Evolutionary conservation across 345 rosid genomes (phyloP), one percentile per base, ranked within the genome.

Genomic region (Hirschfeldia incana): DNA sequence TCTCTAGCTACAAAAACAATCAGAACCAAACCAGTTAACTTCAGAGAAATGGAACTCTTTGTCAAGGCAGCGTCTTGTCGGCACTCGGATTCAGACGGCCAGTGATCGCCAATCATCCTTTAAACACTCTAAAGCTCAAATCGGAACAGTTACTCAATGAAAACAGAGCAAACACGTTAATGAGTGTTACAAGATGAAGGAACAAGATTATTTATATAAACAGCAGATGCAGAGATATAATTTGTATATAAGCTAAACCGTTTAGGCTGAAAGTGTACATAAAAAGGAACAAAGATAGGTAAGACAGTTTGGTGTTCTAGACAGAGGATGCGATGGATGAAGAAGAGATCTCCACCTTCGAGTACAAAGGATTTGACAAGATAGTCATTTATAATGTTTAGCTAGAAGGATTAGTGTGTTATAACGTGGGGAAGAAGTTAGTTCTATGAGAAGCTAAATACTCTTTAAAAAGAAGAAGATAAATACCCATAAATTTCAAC

Each of bases 381-480:
- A 66, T 78, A 59, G 63, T 27, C 17, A 74, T 79, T 79, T 79
- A 73, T 74, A 73, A 79, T 73, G 33, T 67, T 79, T 79, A 79
- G 81, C 77, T 30, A 37, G 2, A 42, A 37, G 58, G 36, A 67
- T 67, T 67, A 79, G 69, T 73, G 77, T 72, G 66, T 72, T 49
- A 21, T 21, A 79, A 79, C 69, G 69, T 79, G 82, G 49, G 81
- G 81, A 59, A 29, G 37, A 78, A 72, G 81, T 72, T 71, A 53
- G 76, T 78, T 78, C 2, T 27, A 63, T 5, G 7, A 77, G 26
- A 70, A 51, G 70, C 71, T 53, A 64, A 29, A 29, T 29, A 29
- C 32, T 29, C 32, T 29, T 29, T 29, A 29, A 29, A 29, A 29
- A 4, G 32, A 29, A 21, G 21, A 21, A 21, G 21, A 21, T 21